Percentiles rank a stretch among this genome's conserved stretches.
phyloP scores from a whole-genome alignment of 768 basidiomycete genomes.

The button mushroom (Agaricus bisporus) region DNA sequence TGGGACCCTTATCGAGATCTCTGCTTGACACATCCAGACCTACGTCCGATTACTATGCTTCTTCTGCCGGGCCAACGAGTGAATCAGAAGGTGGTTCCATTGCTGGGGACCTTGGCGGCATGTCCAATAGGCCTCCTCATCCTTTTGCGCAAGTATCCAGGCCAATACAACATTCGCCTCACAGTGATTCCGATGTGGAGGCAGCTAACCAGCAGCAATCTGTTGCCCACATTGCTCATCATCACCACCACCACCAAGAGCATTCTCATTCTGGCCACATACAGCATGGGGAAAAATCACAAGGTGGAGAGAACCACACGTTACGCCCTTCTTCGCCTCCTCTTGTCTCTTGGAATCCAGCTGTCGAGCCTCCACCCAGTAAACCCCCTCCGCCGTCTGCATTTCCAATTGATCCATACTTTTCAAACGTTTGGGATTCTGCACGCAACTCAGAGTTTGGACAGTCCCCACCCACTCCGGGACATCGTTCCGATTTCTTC shows the following conservation, averaged over 20 bases:
- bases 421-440: conserved; percentile 82
- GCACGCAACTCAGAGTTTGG: conserved; percentile 18
- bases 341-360: conserved; percentile 74
- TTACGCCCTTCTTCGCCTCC: conserved; percentile 52
- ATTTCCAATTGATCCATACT: conserved; percentile 74
- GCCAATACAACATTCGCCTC: neutral
- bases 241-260: conserved; percentile 13
- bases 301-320: neutral
- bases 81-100: conserved; percentile 4
- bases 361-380: conserved; percentile 73
- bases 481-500: conserved; percentile 46
- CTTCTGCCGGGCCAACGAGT: conserved; percentile 9
- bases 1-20: conserved; percentile 40
- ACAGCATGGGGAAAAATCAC: conserved; percentile 17
- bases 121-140: neutral
- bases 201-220: neutral
- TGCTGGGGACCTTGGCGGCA: neutral
- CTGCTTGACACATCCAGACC: conserved; percentile 43
- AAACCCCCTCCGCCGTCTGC: conserved; percentile 44
- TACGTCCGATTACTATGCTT: conserved; percentile 6
- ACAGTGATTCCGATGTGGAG: neutral
- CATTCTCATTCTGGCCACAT: conserved; percentile 16
- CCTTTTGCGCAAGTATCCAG: conserved; percentile 14
- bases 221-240: neutral
- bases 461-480: conserved; percentile 1